Percentiles rank a stretch among this genome's conserved stretches.
Evolutionary conservation across 2,329 filamentous ascomycete genomes (phyloP).

Genomic region (Aspergillus aculeatus): DNA sequence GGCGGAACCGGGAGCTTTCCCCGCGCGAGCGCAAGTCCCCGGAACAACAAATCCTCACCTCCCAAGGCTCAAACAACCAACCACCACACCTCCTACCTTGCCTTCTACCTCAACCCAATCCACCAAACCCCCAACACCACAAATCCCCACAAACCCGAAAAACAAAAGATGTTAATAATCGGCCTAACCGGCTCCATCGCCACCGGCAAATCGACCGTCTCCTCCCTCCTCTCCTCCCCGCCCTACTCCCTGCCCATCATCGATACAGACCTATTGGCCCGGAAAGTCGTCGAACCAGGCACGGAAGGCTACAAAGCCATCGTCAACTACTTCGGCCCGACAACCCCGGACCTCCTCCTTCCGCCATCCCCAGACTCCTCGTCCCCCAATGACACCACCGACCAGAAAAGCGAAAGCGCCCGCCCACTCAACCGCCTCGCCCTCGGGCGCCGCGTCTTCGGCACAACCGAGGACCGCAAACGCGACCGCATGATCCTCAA

Average conservation of each 20-base stretch:
- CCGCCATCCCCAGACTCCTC: constrained; percentile 51
- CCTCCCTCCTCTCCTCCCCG: constrained; percentile 71
- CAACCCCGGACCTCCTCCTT: constrained; percentile 81
- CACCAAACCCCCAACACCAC: not conserved
- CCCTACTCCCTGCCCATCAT: constrained; percentile 88
- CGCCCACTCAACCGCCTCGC: constrained; percentile 80
- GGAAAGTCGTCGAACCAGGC: constrained; percentile 90
- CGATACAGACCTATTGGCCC: constrained; percentile 89
- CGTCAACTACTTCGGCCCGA: constrained; percentile 74
- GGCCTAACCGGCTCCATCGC: constrained; percentile 96
- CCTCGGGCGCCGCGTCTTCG: constrained; percentile 83
- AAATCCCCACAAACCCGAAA: not conserved
- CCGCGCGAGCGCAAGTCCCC: too few species aligned
- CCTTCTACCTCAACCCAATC: not conserved
- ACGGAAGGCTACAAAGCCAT: constrained; percentile 81
- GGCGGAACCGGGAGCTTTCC: too few species aligned
- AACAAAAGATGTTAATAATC: constrained; percentile 75
- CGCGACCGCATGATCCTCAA: constrained; percentile 77
- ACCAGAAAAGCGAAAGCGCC: constrained; percentile 14
- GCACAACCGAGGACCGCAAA: constrained; percentile 66
- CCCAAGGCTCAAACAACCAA: not conserved
- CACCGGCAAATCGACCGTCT: constrained; percentile 96
- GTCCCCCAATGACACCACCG: constrained; percentile 20
- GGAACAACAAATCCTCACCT: too few species aligned
- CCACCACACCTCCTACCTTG: too few species aligned